phyloP scores from a whole-genome alignment of 768 basidiomycete species.

The Sporobolomyces pararoseus region DNA sequence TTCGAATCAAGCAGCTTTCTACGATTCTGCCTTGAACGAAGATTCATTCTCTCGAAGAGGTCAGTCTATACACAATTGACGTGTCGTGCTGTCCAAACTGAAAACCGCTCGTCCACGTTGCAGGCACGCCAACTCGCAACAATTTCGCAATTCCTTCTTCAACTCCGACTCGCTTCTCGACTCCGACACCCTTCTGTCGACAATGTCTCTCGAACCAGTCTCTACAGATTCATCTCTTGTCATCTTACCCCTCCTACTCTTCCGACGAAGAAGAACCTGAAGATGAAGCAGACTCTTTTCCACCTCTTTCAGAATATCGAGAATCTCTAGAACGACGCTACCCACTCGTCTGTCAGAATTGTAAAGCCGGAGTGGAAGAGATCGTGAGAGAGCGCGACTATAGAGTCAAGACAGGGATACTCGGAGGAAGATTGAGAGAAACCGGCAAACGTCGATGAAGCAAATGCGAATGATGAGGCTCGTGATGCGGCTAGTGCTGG shows the following conservation, averaged over 20 bases:
- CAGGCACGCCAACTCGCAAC: background rate
- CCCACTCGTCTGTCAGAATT: slow-evolving; percentile 75
- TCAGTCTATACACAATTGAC: slow-evolving; percentile 43
- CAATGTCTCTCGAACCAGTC: slow-evolving; percentile 89
- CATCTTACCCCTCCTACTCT: slow-evolving; percentile 64
- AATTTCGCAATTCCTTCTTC: slow-evolving; percentile 7
- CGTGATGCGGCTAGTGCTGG: background rate
- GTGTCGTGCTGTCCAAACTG: background rate
- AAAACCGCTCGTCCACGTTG: background rate
- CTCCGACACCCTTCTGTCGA: slow-evolving; percentile 63
- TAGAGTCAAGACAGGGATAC: slow-evolving; percentile 70
- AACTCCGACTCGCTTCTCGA: background rate
- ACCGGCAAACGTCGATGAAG: slow-evolving; percentile 46
- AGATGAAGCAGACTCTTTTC: slow-evolving; percentile 52
- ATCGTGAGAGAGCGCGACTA: slow-evolving; percentile 72
- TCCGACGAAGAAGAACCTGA: slow-evolving; percentile 11
- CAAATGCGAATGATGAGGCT: background rate
- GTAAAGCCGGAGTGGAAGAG: slow-evolving; percentile 74
- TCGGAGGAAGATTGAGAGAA: slow-evolving; percentile 66
- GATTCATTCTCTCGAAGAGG: slow-evolving; percentile 70
- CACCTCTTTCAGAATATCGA: slow-evolving; percentile 63
- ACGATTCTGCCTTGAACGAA: slow-evolving; percentile 68
- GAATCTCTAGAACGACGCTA: slow-evolving; percentile 73
- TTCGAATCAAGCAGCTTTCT: slow-evolving; percentile 84
- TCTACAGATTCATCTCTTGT: slow-evolving; percentile 76